A percentile compares a stretch with the other conserved stretches of the same genome.
Conservation (phyloP, 2,329 filamentous ascomycete species). For the Cercospora canescens region DNA sequence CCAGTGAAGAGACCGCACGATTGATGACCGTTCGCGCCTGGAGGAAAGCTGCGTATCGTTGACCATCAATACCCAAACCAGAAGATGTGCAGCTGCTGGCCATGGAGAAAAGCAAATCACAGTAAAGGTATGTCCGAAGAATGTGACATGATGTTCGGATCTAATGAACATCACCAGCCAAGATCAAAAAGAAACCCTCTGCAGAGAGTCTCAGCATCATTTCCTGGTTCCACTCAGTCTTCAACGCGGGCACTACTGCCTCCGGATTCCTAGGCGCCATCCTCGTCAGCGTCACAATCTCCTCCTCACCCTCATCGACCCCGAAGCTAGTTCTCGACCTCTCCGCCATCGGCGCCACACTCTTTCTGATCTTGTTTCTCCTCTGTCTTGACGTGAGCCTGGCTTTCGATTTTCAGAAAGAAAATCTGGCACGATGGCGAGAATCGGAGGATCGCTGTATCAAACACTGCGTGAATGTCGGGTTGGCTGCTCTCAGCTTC, state of each 20-base stretch:
- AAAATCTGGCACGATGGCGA: background rate
- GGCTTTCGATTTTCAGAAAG: background rate
- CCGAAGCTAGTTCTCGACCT: background rate
- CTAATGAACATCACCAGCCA: background rate
- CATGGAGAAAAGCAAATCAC: background rate
- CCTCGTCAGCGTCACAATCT: background rate
- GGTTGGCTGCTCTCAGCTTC: background rate
- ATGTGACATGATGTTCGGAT: background rate
- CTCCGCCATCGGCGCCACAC: background rate
- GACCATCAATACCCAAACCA: background rate
- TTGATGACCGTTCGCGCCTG: no score
- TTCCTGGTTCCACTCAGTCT: background rate
- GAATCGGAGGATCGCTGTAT: background rate
- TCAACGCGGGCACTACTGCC: background rate
- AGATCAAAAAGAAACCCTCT: background rate
- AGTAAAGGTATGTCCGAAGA: background rate
- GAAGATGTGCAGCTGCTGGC: background rate
- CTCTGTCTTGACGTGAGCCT: background rate
- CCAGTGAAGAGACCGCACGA: no score
- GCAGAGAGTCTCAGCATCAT: background rate
- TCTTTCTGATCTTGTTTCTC: background rate
- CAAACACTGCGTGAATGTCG: background rate
- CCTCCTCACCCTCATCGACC: background rate
- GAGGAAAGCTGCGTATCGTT: background rate
- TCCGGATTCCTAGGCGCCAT: background rate